A percentile compares a stretch with the other conserved stretches of the same genome.
Conservation (phyloP, 83 land plant species). For the Diphasiastrum complanatum region DNA sequence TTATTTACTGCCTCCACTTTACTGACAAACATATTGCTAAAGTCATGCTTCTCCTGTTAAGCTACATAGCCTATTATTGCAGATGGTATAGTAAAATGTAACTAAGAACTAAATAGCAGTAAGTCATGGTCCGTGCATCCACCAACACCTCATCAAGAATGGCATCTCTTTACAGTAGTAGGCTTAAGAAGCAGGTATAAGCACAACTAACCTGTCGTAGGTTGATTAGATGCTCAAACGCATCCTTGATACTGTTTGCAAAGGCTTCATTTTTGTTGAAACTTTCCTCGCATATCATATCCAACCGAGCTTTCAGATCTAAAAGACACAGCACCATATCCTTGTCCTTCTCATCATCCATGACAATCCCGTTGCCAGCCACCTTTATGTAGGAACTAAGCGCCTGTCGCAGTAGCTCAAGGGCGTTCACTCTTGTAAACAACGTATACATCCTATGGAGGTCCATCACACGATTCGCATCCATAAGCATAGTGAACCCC, state of each 20-base stretch:
- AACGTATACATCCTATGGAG: constrained; percentile 78
- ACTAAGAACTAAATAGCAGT: no score
- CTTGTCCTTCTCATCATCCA: constrained; percentile 99
- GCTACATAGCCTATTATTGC: no score
- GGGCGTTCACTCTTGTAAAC: constrained; percentile 74
- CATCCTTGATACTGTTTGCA: constrained; percentile 86
- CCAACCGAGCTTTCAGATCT: constrained; percentile 90
- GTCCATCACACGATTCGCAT: constrained; percentile 77
- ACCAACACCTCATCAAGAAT: no score
- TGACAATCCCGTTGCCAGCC: constrained; percentile 78
- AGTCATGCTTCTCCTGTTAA: no score
- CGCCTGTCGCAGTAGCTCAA: constrained; percentile 70
- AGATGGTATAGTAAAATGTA: no score
- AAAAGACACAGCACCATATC: constrained; percentile 83
- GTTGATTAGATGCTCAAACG: constrained; percentile 97
- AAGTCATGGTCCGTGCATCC: no score
- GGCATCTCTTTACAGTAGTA: no score
- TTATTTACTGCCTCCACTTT: no score
- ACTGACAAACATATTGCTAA: no score
- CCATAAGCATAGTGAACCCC: constrained; percentile 92
- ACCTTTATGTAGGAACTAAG: constrained; percentile 77
- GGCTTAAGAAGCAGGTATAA: not conserved
- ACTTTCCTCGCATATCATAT: constrained; percentile 89
- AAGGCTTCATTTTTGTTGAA: constrained; percentile 85
- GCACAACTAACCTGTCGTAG: constrained; percentile 67